Conservation (phyloP, 768 basidiomycete species). For the Naganishia kalamii region DNA sequence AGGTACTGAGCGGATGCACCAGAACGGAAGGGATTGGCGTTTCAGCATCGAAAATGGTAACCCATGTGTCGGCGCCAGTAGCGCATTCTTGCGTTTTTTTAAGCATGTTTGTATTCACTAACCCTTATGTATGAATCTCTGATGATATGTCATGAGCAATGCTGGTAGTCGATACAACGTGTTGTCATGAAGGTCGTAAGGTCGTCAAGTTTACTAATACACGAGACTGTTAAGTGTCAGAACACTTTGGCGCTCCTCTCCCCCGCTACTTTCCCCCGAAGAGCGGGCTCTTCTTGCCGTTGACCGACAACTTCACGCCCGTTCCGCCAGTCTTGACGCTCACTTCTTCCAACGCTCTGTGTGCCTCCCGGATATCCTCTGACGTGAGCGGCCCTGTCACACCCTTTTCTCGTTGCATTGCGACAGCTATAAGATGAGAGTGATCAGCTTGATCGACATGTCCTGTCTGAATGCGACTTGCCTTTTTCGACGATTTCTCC, state of each 20-base stretch:
- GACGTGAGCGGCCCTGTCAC: neutral
- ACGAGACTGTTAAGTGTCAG: too few species aligned
- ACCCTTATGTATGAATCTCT: conserved; percentile 9
- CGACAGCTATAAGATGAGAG: neutral
- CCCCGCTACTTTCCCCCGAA: conserved; percentile 6
- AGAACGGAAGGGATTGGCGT: neutral
- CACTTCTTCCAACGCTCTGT: neutral
- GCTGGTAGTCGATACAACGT: neutral
- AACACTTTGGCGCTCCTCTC: too few species aligned
- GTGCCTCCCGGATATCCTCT: conserved; percentile 10
- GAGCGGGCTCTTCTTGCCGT: conserved; percentile 4
- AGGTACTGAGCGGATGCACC: neutral
- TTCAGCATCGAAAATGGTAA: conserved; percentile 11
- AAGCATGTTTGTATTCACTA: conserved; percentile 15
- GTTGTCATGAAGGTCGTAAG: neutral
- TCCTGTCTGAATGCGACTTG: neutral
- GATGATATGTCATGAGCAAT: neutral
- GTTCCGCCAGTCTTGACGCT: conserved; percentile 4
- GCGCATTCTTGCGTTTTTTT: neutral
- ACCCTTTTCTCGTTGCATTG: conserved; percentile 2
- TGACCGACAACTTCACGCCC: neutral
- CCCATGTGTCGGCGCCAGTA: neutral
- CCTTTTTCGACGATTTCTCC: conserved; percentile 10
- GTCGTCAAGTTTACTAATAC: neutral
- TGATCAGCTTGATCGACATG: neutral